Conservation (phyloP, 805 yeast species). For the Suhomyces canberraensis region DNA sequence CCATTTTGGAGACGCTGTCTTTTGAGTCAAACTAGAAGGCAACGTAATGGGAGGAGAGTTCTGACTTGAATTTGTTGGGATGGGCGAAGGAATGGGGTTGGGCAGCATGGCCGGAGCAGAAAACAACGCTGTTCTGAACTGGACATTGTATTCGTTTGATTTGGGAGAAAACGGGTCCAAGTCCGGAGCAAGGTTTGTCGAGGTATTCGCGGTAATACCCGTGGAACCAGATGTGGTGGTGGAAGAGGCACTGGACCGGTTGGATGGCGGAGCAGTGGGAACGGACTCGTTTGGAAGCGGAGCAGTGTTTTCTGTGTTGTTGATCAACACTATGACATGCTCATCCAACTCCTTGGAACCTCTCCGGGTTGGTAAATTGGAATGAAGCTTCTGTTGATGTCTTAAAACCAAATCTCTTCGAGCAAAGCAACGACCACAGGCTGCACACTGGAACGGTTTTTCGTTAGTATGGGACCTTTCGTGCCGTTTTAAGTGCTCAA, state of each 20-base stretch:
- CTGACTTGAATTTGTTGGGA: slow-evolving; percentile 20
- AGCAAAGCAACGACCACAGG: slow-evolving; percentile 95
- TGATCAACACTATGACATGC: slow-evolving; percentile 49
- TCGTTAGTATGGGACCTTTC: slow-evolving; percentile 86
- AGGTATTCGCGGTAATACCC: background rate
- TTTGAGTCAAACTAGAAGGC: slow-evolving; percentile 1
- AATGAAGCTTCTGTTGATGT: slow-evolving; percentile 91
- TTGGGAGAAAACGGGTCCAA: no score
- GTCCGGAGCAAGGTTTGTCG: slow-evolving; percentile 6
- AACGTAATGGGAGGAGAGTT: slow-evolving; percentile 22
- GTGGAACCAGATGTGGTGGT: background rate
- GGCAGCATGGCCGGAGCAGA: slow-evolving; percentile 2
- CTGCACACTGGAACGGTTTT: slow-evolving; percentile 91
- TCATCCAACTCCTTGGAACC: slow-evolving; percentile 36
- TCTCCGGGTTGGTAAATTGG: slow-evolving; percentile 45
- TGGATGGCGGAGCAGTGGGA: slow-evolving; percentile 12
- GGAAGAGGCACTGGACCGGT: slow-evolving; percentile 1
- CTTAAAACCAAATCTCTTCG: slow-evolving; percentile 82
- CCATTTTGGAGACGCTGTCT: background rate
- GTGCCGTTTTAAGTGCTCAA: slow-evolving; percentile 91
- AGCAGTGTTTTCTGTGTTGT: slow-evolving; percentile 50
- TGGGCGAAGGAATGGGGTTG: slow-evolving; percentile 23
- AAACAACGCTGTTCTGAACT: slow-evolving; percentile 15
- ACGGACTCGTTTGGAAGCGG: slow-evolving; percentile 35
- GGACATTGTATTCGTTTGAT: no score